phyloP scores from a whole-genome alignment of 2,329 filamentous ascomycete species.

The Alternaria sp. region DNA sequence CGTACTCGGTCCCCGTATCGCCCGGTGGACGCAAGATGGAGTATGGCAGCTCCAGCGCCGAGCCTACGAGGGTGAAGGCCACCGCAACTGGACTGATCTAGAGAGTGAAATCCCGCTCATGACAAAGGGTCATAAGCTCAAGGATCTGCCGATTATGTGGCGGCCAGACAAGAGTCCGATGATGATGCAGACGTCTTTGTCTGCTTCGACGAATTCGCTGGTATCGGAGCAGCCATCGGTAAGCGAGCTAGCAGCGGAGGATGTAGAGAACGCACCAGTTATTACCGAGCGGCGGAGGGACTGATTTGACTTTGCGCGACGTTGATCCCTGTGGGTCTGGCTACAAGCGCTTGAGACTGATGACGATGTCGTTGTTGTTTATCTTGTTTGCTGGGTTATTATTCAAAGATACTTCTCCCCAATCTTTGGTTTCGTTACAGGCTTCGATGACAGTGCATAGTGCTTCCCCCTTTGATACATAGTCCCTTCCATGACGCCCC shows the following conservation, averaged over 20 bases:
- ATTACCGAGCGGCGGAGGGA: background rate
- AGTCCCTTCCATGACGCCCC: slow-evolving; percentile 23
- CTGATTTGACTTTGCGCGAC: background rate
- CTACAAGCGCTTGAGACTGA: background rate
- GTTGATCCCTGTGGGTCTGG: background rate
- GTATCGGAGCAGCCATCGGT: background rate
- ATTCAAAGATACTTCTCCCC: slow-evolving; percentile 9
- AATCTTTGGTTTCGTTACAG: slow-evolving; percentile 8
- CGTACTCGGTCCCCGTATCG: slow-evolving; percentile 32
- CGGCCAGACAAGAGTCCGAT: slow-evolving; percentile 7
- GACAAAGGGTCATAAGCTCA: slow-evolving; percentile 13
- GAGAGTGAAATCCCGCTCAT: slow-evolving; percentile 14
- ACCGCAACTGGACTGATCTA: slow-evolving; percentile 11
- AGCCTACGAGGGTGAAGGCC: slow-evolving; percentile 28
- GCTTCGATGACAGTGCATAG: slow-evolving; percentile 1
- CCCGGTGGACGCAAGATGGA: slow-evolving; percentile 41
- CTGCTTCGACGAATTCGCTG: background rate
- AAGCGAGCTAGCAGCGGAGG: background rate
- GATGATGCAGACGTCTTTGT: slow-evolving; percentile 3
- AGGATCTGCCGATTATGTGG: slow-evolving; percentile 11
- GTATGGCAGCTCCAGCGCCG: slow-evolving; percentile 38
- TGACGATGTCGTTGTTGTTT: background rate
- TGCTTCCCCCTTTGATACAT: background rate
- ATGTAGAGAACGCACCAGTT: background rate
- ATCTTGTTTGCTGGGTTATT: no score